These are phyloP conservation scores for Hanseniaspora mollemarum DNA, from an alignment of 805 yeast genomes.

Conservation along the genomic window DNA sequence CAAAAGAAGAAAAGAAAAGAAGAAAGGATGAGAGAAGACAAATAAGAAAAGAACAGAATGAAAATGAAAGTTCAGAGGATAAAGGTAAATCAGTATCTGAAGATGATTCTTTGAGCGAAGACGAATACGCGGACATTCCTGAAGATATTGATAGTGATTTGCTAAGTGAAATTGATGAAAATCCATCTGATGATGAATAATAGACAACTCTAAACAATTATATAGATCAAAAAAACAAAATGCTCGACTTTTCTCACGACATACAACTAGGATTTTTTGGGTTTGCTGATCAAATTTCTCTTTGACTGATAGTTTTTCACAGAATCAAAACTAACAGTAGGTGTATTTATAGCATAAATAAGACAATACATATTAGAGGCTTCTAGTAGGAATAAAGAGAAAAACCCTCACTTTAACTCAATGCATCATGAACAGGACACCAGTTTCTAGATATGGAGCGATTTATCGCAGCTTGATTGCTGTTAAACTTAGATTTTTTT, in stretches of 20 bases:
- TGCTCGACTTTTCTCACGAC: too few species aligned
- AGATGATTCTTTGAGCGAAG: constrained; percentile 27
- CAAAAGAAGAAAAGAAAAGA: constrained; percentile 59
- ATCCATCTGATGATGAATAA: constrained; percentile 17
- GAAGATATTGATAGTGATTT: constrained; percentile 39
- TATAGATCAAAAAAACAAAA: not conserved
- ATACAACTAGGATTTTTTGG: too few species aligned
- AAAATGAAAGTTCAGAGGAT: constrained; percentile 25
- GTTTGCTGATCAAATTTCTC: too few species aligned
- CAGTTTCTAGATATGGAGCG: constrained; percentile 34
- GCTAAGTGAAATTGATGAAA: constrained; percentile 35
- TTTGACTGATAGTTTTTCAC: too few species aligned
- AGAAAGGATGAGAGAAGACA: constrained; percentile 49
- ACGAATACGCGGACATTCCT: constrained; percentile 32
- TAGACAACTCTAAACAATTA: not conserved
- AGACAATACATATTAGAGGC: too few species aligned
- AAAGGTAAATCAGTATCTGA: constrained; percentile 19
- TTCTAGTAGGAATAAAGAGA: too few species aligned
- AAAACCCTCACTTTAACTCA: constrained; percentile 1
- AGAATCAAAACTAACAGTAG: too few species aligned
- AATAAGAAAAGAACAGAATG: constrained; percentile 27
- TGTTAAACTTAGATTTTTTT: constrained; percentile 43
- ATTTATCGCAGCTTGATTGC: constrained; percentile 17
- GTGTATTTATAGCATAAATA: too few species aligned
- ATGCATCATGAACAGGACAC: constrained; percentile 40